Evolutionary conservation across 2,329 filamentous ascomycete genomes (phyloP).

Genomic region (Verticillium nonalfalfae): DNA sequence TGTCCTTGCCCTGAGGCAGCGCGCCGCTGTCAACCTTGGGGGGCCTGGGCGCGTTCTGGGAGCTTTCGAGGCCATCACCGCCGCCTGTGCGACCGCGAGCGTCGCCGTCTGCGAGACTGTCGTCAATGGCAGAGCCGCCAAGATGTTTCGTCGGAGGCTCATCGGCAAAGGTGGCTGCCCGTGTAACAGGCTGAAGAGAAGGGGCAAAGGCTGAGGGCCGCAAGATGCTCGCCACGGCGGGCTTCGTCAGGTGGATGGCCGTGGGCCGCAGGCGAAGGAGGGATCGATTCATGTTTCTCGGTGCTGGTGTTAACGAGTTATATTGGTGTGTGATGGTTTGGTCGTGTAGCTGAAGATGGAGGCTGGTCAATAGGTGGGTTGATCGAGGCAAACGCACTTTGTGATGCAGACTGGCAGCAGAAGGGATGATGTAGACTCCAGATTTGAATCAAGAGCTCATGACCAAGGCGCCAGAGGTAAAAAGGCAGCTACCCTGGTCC

Average conservation of each 20-base stretch:
- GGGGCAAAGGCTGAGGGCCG: not conserved
- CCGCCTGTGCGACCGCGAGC: slow-evolving; percentile 31
- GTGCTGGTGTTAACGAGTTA: not conserved
- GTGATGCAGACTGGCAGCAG: too few species aligned
- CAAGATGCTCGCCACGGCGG: not conserved
- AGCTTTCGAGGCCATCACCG: slow-evolving; percentile 25
- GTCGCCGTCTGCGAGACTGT: slow-evolving; percentile 20
- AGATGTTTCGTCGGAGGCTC: not conserved
- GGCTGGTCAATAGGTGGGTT: too few species aligned
- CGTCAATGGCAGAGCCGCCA: slow-evolving; percentile 1
- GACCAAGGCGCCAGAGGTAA: too few species aligned
- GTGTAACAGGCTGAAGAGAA: not conserved
- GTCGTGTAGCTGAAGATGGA: too few species aligned
- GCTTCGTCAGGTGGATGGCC: not conserved
- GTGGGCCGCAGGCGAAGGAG: not conserved
- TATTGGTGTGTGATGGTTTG: not conserved
- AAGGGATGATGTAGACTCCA: not conserved
- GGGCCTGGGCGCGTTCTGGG: slow-evolving; percentile 24
- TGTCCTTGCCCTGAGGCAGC: slow-evolving; percentile 25
- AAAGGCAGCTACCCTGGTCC: too few species aligned
- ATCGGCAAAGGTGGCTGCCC: not conserved
- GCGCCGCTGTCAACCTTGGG: slow-evolving; percentile 47
- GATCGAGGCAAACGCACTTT: too few species aligned
- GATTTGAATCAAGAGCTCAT: too few species aligned
- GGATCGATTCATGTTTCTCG: not conserved